These are phyloP conservation scores for Bipolaris zeicola DNA, from an alignment of 2,329 filamentous ascomycete genomes.

Conservation along the genomic window DNA sequence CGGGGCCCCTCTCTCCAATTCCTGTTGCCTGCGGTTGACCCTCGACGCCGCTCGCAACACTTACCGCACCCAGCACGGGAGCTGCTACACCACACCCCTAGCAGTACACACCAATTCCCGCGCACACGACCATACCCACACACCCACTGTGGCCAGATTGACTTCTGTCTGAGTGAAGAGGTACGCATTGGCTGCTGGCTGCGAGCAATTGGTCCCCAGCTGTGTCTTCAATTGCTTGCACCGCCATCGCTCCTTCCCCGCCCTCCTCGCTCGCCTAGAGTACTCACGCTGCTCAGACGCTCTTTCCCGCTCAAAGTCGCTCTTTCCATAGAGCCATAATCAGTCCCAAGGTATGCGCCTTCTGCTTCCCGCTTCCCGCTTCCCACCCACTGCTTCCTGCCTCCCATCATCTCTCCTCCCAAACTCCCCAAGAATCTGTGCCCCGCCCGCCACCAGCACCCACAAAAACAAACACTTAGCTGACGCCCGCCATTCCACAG, in stretches of 20 bases:
- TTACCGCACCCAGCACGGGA: conserved; percentile 38
- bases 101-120: conserved; percentile 42
- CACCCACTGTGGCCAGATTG: conserved; percentile 38
- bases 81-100: conserved; percentile 29
- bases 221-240: neutral
- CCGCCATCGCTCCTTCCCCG: conserved; percentile 16
- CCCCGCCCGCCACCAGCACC: conserved; percentile 2
- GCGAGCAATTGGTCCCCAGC: conserved; percentile 15
- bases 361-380: conserved; percentile 1
- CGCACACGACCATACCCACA: conserved; percentile 13
- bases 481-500: conserved; percentile 17
- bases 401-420: neutral
- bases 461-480: conserved; percentile 3
- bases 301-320: conserved; percentile 23
- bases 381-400: neutral
- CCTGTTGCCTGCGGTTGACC: conserved; percentile 23
- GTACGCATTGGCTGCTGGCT: conserved; percentile 27
- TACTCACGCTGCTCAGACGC: conserved; percentile 21
- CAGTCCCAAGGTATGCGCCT: conserved; percentile 25
- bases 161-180: conserved; percentile 38
- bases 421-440: neutral
- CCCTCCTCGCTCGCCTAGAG: conserved; percentile 20
- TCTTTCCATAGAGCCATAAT: conserved; percentile 23
- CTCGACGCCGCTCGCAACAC: conserved; percentile 17
- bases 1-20: conserved; percentile 7